phyloP scores from a whole-genome alignment of 352 stramenopile species.

The Phytophthora macrochlamydospora region DNA sequence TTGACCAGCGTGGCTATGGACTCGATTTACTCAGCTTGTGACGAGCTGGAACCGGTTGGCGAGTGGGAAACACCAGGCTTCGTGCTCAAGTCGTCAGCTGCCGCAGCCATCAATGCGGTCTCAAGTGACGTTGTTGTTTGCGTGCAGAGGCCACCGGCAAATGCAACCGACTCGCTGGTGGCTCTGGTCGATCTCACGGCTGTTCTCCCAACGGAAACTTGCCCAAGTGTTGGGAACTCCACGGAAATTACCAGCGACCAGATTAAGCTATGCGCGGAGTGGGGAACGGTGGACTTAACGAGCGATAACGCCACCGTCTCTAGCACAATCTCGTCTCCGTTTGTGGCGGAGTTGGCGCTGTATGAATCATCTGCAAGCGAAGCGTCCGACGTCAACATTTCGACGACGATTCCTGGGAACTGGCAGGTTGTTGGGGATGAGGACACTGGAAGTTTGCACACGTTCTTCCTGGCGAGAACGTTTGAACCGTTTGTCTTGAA shows the following conservation, averaged over 20 bases:
- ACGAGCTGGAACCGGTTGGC: slow-evolving; percentile 22
- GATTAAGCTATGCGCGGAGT: slow-evolving; percentile 34
- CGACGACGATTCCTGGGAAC: slow-evolving; percentile 24
- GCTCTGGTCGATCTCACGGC: slow-evolving; percentile 31
- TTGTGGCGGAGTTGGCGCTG: slow-evolving; percentile 31
- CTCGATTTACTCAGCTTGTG: slow-evolving; percentile 28
- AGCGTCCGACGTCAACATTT: slow-evolving; percentile 22
- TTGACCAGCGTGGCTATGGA: slow-evolving; percentile 25
- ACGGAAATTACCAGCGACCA: slow-evolving; percentile 29
- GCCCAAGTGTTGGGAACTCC: slow-evolving; percentile 4
- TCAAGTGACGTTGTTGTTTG: slow-evolving; percentile 37
- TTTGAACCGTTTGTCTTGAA: slow-evolving; percentile 25
- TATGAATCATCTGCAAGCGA: slow-evolving; percentile 28
- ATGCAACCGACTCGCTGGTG: slow-evolving; percentile 18
- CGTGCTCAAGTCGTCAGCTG: slow-evolving; percentile 29
- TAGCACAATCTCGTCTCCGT: slow-evolving; percentile 26
- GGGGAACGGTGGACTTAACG: slow-evolving; percentile 23
- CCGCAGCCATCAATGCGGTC: slow-evolving; percentile 13
- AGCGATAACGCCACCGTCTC: slow-evolving; percentile 6
- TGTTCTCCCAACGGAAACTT: slow-evolving; percentile 21
- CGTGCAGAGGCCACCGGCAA: slow-evolving; percentile 17
- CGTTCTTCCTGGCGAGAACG: slow-evolving; percentile 28
- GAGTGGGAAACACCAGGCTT: slow-evolving; percentile 27
- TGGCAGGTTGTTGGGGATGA: slow-evolving; percentile 30
- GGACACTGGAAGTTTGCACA: slow-evolving; percentile 17